Conservation (phyloP, 129 eudicot genomes). For the Tagetes patula region DNA sequence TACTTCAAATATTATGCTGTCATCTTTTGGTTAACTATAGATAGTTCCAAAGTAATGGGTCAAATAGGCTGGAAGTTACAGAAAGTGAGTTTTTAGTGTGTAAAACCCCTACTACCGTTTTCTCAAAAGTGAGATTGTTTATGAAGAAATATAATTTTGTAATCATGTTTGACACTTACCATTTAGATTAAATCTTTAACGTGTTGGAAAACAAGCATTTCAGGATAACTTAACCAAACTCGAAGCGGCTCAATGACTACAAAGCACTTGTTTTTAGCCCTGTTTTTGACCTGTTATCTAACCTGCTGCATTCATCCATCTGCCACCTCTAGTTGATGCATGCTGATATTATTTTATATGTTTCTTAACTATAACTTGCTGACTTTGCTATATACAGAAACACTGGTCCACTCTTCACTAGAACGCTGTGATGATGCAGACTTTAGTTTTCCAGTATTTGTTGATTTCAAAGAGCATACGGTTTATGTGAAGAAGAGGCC, state of each 20-base stretch:
- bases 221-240: background rate
- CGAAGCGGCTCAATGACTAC: background rate
- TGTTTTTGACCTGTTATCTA: background rate
- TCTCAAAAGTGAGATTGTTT: background rate
- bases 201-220: background rate
- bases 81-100: background rate
- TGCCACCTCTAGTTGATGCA: slow-evolving; percentile 8
- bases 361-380: background rate
- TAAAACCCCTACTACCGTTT: background rate
- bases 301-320: background rate
- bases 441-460: slow-evolving; percentile 77
- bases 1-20: background rate
- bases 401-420: slow-evolving; percentile 89
- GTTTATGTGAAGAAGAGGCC: slow-evolving; percentile 93
- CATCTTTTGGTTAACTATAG: background rate
- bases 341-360: background rate
- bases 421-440: slow-evolving; percentile 82
- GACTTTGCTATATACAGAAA: slow-evolving; percentile 54
- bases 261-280: background rate
- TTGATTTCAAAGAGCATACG: slow-evolving; percentile 69
- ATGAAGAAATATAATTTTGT: background rate
- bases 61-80: background rate
- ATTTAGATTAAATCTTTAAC: background rate
- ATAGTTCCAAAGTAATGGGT: background rate
- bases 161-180: background rate